phyloP scores from a whole-genome alignment of 805 yeast species.

The Hanseniaspora lindneri region DNA sequence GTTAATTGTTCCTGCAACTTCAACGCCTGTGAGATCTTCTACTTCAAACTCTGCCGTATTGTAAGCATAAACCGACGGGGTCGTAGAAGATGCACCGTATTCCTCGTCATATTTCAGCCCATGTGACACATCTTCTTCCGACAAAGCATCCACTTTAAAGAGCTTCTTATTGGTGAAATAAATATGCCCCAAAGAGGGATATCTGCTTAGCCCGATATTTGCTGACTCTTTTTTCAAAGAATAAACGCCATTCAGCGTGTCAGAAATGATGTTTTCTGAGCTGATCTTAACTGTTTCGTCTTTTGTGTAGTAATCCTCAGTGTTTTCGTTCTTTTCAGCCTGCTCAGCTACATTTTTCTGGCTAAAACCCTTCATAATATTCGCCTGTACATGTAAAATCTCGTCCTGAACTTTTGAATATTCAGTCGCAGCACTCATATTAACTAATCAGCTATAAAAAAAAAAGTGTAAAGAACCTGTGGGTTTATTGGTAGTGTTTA shows the following conservation, averaged over 20 bases:
- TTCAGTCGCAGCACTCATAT: slow-evolving; percentile 11
- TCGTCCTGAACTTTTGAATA: slow-evolving; percentile 26
- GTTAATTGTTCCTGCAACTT: background rate
- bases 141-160: background rate
- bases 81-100: background rate
- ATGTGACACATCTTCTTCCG: background rate
- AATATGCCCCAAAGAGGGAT: background rate
- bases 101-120: background rate
- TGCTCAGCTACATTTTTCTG: slow-evolving; percentile 14
- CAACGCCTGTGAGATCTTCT: background rate
- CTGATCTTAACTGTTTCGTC: background rate
- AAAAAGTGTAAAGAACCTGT: too few species aligned
- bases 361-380: slow-evolving; percentile 24
- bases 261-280: background rate
- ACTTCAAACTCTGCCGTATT: background rate
- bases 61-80: background rate
- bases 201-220: slow-evolving; percentile 4
- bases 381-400: slow-evolving; percentile 28
- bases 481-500: too few species aligned
- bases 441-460: background rate
- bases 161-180: slow-evolving; percentile 5
- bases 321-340: background rate
- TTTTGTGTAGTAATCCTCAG: background rate
- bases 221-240: background rate
- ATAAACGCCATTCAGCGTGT: background rate